Evolutionary conservation across 2,329 filamentous ascomycete species (phyloP), one percentile per base, ranked within the genome.

Genomic region (Aspergillus novofumigatus): DNA sequence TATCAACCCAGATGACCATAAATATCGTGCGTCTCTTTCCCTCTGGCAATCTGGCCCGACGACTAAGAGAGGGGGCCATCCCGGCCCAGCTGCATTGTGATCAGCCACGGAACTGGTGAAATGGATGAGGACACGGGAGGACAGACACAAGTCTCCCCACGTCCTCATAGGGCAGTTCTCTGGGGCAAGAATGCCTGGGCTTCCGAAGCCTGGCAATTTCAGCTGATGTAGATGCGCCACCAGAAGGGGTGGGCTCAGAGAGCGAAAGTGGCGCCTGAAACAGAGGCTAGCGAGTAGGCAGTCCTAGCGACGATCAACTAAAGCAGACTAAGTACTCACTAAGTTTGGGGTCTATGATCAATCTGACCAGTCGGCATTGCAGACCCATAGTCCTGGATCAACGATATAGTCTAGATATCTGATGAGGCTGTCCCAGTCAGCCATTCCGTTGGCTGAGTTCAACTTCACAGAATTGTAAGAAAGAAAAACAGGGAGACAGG

Each of bases 221-320:
- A 66, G 64, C 64, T 66, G 60, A 47, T 56, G 60, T 41, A 20
- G 45, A 50, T 63, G 63, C 64, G 64, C 64, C 64, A 66, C 64
- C 57, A 29, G 51, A 47, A 54, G 50, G 52, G 53, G 57, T 53
- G 54, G 49, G 56, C 54, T 54, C 52, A 59, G 53, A 35, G 53
- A 44, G 48, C 54, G 55, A 44, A 60, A 59, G 60, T 38, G 23
- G 44, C 44, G 44, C 44, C 5, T 21, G 20, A 47, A 28, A 53
- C 51, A 56, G 50, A 58, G 53, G 59, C 61, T 59, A 59, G 62
- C 62, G 62, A 64, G 57, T 59, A 56, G 60, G 58, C 55, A 42
- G 41, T 29, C 52, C 58, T 60, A 58, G 57, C 51, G 52, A 56
- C 20, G 20, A 56, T 35, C 49, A 23, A 14, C 32, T 11, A 25